A percentile compares a stretch with the other conserved stretches of the same genome.
Conservation (phyloP, 768 basidiomycete species). For the Amanita brunnescens region DNA sequence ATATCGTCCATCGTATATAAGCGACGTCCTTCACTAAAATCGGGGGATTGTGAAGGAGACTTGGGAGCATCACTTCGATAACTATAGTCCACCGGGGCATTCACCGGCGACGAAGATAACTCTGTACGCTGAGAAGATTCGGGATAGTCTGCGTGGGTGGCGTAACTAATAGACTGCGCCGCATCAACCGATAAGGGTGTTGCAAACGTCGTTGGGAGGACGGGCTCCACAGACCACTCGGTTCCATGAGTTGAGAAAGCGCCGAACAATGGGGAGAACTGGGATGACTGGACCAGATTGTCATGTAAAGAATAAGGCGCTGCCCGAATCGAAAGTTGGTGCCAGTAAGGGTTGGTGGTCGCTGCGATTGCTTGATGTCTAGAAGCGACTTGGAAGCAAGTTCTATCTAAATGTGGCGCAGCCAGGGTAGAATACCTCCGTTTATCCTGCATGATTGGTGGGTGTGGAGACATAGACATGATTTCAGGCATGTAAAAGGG, state of each 20-base stretch:
- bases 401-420: not conserved
- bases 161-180: not conserved
- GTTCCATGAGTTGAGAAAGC: not conserved
- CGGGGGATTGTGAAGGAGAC: conserved; percentile 16
- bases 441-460: conserved; percentile 1
- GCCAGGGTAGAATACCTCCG: not conserved
- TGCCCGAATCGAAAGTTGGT: not conserved
- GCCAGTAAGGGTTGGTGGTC: conserved; percentile 1
- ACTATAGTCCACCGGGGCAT: conserved; percentile 3
- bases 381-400: not conserved
- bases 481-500: conserved; percentile 3
- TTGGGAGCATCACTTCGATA: conserved; percentile 13
- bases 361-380: not conserved
- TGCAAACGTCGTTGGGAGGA: not conserved
- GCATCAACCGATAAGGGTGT: not conserved
- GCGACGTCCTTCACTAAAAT: conserved; percentile 7
- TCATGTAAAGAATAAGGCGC: not conserved
- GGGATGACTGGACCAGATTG: conserved; percentile 1
- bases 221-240: not conserved
- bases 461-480: not conserved
- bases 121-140: conserved; percentile 15
- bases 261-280: not conserved
- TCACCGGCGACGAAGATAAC: conserved; percentile 8
- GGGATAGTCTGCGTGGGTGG: conserved; percentile 13
- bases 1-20: conserved; percentile 6